Conservation (phyloP, 2,329 filamentous ascomycete species). For the Colletotrichum coccodes region DNA sequence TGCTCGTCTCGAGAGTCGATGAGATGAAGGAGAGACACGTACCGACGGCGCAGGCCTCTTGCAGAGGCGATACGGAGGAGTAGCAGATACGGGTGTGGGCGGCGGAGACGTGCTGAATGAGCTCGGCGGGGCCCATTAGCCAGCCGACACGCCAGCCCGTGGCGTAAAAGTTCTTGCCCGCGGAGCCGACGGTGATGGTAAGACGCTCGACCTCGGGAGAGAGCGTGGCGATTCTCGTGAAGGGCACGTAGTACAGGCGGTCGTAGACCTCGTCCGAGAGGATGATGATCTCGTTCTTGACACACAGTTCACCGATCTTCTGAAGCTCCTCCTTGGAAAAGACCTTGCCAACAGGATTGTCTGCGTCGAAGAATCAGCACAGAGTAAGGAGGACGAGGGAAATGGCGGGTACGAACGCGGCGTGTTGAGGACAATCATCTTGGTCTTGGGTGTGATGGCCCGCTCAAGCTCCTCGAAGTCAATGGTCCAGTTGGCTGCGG, state of each 20-base stretch:
- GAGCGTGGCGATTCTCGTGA: slow-evolving; percentile 90
- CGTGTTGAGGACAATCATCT: slow-evolving; percentile 94
- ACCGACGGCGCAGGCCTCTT: slow-evolving; percentile 91
- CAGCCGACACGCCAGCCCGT: slow-evolving; percentile 97
- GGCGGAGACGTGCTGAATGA: slow-evolving; percentile 91
- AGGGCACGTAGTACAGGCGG: slow-evolving; percentile 92
- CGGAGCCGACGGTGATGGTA: slow-evolving; percentile 93
- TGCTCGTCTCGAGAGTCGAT: not conserved
- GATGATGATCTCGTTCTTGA: slow-evolving; percentile 94
- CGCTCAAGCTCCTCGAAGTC: slow-evolving; percentile 85
- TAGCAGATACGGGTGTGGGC: slow-evolving; percentile 98
- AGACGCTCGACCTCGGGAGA: slow-evolving; percentile 89
- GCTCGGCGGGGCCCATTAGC: slow-evolving; percentile 87
- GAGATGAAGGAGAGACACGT: slow-evolving; percentile 29
- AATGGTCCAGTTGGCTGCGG: slow-evolving; percentile 88
- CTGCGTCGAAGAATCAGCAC: slow-evolving; percentile 46
- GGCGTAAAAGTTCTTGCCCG: slow-evolving; percentile 98
- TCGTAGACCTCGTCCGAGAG: slow-evolving; percentile 95
- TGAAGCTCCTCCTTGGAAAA: slow-evolving; percentile 86
- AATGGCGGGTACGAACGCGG: slow-evolving; percentile 56
- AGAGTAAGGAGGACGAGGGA: not conserved
- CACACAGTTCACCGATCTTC: slow-evolving; percentile 86
- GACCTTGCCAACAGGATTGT: slow-evolving; percentile 98
- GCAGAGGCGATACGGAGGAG: slow-evolving; percentile 89
- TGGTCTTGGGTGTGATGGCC: slow-evolving; percentile 86